A percentile compares a stretch with the other conserved stretches of the same genome.
Evolutionary conservation across 2,329 filamentous ascomycete species (phyloP).

Genomic region (Tolypocladium capitatum): DNA sequence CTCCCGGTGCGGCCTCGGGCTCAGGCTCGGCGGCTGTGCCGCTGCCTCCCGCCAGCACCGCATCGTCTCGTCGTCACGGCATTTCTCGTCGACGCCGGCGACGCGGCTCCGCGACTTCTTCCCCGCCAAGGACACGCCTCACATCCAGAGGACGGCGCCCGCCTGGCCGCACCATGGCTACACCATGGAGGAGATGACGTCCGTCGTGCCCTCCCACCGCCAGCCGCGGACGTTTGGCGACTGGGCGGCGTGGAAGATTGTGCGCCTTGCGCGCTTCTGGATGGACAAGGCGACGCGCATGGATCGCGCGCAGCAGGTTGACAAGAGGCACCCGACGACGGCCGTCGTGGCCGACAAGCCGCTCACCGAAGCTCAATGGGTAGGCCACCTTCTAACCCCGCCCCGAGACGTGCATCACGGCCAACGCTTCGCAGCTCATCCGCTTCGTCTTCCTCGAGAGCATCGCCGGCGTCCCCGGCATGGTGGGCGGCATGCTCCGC

Average conservation of each 20-base stretch:
- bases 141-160: slow-evolving; percentile 48
- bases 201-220: slow-evolving; percentile 64
- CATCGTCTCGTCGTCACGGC: slow-evolving; percentile 9
- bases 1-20: slow-evolving; percentile 2
- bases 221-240: slow-evolving; percentile 61
- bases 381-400: slow-evolving; percentile 13
- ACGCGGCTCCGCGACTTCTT: slow-evolving; percentile 46
- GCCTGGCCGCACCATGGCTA: slow-evolving; percentile 64
- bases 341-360: slow-evolving; percentile 39
- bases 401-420: background rate
- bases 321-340: slow-evolving; percentile 43
- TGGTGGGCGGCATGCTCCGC: slow-evolving; percentile 90
- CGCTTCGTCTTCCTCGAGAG: slow-evolving; percentile 90
- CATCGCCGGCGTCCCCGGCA: slow-evolving; percentile 88
- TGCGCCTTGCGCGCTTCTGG: slow-evolving; percentile 62
- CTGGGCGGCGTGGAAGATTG: slow-evolving; percentile 61
- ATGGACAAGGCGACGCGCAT: slow-evolving; percentile 73
- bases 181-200: slow-evolving; percentile 65
- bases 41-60: slow-evolving; percentile 4
- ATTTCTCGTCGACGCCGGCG: slow-evolving; percentile 36
- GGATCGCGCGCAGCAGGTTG: slow-evolving; percentile 55
- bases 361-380: slow-evolving; percentile 77
- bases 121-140: slow-evolving; percentile 44
- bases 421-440: slow-evolving; percentile 35
- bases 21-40: slow-evolving; percentile 6